These are phyloP conservation scores for Aspergillus luchuensis DNA, from an alignment of 2,329 filamentous ascomycete genomes.

Conservation along the genomic window DNA sequence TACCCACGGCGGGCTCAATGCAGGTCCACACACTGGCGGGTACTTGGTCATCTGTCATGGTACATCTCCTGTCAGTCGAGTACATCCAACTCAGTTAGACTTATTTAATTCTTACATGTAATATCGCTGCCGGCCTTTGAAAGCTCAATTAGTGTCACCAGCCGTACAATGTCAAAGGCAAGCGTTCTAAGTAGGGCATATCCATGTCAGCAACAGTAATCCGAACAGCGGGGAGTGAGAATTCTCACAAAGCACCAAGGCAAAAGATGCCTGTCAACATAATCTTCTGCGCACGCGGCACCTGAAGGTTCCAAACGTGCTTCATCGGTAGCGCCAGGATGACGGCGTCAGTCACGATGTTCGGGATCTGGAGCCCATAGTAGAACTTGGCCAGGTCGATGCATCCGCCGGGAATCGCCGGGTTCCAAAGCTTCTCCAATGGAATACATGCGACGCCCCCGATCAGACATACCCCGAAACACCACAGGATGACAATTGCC, in stretches of 20 bases:
- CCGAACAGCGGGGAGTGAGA: not conserved
- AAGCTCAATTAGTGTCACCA: constrained; percentile 28
- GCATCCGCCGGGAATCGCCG: constrained; percentile 25
- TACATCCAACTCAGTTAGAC: not conserved
- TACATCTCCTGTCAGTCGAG: not conserved
- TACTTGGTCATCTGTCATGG: constrained; percentile 28
- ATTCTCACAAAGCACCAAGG: constrained; percentile 26
- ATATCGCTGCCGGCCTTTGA: constrained; percentile 26
- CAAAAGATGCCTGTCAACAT: constrained; percentile 30
- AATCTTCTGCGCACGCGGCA: constrained; percentile 25
- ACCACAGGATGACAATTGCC: constrained; percentile 27
- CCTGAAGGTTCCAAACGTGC: constrained; percentile 29
- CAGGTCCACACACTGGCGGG: constrained; percentile 34
- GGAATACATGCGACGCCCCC: constrained; percentile 31
- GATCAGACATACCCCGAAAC: constrained; percentile 26
- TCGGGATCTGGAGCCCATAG: constrained; percentile 32
- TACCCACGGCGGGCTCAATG: constrained; percentile 33
- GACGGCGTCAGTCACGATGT: constrained; percentile 34
- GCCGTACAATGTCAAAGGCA: constrained; percentile 30
- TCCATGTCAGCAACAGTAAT: not conserved
- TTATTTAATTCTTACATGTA: constrained; percentile 22
- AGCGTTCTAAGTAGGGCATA: constrained; percentile 19
- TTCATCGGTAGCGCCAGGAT: constrained; percentile 31
- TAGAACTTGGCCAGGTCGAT: constrained; percentile 32
- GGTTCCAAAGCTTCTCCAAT: constrained; percentile 28